Percentiles rank a stretch among this genome's conserved stretches.
phyloP scores from a whole-genome alignment of 495 filamentous ascomycete species.

The Haplographium delicatum region DNA sequence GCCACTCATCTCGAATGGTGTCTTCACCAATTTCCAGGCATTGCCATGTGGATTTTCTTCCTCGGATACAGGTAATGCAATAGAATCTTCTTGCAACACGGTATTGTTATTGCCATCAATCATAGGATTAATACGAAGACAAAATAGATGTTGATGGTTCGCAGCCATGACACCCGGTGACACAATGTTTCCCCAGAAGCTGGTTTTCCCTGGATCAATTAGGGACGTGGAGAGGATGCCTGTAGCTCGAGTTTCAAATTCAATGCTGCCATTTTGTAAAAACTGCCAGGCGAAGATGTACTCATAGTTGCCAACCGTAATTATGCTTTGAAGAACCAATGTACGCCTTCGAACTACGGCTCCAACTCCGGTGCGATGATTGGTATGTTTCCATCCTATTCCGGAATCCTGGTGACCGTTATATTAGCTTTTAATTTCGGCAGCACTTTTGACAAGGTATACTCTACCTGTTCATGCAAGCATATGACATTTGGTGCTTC shows the following conservation, averaged over 20 bases:
- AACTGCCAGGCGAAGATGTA: constrained; percentile 71
- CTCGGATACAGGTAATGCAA: constrained; percentile 50
- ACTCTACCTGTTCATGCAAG: constrained; percentile 73
- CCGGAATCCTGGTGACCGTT: too few species aligned
- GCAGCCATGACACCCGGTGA: constrained; percentile 43
- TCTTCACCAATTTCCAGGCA: constrained; percentile 13
- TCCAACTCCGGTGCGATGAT: constrained; percentile 66
- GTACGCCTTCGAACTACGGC: constrained; percentile 63
- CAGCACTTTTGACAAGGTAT: too few species aligned
- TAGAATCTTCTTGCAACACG: constrained; percentile 62
- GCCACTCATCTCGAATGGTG: constrained; percentile 49
- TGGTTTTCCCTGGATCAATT: constrained; percentile 55
- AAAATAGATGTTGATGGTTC: constrained; percentile 91
- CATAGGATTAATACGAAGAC: constrained; percentile 73
- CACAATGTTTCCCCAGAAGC: constrained; percentile 65
- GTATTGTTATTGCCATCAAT: constrained; percentile 69
- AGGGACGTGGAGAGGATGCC: constrained; percentile 64
- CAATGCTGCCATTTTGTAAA: constrained; percentile 70
- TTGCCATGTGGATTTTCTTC: constrained; percentile 7
- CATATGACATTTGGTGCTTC: constrained; percentile 70
- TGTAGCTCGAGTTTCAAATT: constrained; percentile 14
- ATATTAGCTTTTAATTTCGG: too few species aligned
- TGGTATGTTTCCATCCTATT: constrained; percentile 80
- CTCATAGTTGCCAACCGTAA: constrained; percentile 56
- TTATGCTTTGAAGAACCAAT: constrained; percentile 66